Evolutionary conservation across 139 green algal genomes (phyloP).

Genomic region (Monoraphidium neglectum): DNA sequence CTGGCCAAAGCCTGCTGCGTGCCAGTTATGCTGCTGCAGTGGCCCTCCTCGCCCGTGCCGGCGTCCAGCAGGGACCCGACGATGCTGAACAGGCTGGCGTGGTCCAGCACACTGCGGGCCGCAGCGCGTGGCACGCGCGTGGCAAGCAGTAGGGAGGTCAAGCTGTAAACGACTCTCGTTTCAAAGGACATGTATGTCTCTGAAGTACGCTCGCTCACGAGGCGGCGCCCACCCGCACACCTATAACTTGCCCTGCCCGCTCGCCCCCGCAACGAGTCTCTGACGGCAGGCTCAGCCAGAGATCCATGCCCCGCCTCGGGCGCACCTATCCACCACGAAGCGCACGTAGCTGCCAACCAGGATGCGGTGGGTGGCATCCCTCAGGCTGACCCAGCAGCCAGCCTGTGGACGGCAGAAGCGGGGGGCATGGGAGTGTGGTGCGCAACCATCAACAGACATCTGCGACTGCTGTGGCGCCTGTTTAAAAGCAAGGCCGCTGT

Average conservation of each 20-base stretch:
- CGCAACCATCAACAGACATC: too few species aligned
- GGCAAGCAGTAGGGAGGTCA: background rate
- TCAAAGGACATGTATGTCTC: too few species aligned
- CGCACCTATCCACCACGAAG: background rate
- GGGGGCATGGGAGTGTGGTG: background rate
- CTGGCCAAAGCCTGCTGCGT: background rate
- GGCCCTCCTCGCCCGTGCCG: background rate
- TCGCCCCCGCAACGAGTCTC: too few species aligned
- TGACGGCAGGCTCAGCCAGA: too few species aligned
- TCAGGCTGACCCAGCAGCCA: background rate
- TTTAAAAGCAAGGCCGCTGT: too few species aligned
- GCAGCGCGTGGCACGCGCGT: background rate
- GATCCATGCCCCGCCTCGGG: background rate
- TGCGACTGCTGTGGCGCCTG: too few species aligned
- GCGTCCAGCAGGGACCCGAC: background rate
- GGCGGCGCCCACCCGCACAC: too few species aligned
- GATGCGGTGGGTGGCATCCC: background rate
- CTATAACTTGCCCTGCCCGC: too few species aligned
- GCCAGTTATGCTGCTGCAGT: too few species aligned
- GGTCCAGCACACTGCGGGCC: background rate
- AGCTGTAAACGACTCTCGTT: too few species aligned
- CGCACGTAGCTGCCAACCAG: background rate
- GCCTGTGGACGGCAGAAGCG: background rate
- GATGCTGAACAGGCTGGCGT: slow-evolving; percentile 1
- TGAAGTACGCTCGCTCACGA: too few species aligned